Base-by-base conservation (phyloP, 2,329 filamentous ascomycete genomes). In the Scleromitrula shiraiana region DNA sequence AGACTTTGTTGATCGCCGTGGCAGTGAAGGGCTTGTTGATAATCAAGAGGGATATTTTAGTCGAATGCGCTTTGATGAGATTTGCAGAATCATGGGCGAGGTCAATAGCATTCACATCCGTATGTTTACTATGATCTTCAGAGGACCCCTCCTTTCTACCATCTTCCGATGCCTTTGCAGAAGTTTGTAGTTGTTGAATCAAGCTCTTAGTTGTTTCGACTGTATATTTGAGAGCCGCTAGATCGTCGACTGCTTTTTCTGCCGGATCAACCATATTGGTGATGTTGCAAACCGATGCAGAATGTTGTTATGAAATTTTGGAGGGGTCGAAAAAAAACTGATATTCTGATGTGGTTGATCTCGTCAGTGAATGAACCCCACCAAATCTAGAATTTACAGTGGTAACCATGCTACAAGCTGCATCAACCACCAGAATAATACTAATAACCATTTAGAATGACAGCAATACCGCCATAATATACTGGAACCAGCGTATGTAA, bases 21-120 rank as follows among this genome's bases (percentile, higher is more conserved):
- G 87, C 82, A 0, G 89, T 93, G 57, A 95, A 94, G 0, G 91
- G 90, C 15, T 87, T 77, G 60, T 87, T 95, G 60, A 94, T 85
- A 1, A 93, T 78, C 10, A 97, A 76, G 1, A 96, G 81, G 0
- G 87, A 91, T 22, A 96, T 74, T 54, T 95, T 95, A 5, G 89
- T 95, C 2, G 83, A 78, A 62, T 96, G 88, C 0, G 89, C 87
- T 63, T 80, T 82, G 50, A 95, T 78, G 5, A 94, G 73, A 22
- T 75, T 77, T 0, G 87, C 78, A 0, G 85, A 77, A 59, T 90
- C 83, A 58, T 78, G 76, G 27, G 90, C 79, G 50, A 91, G 74
- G 12, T 79, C 69, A 20, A 95, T 75, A 8, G 80, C 73, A 54
- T 84, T 67, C 62, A 78, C 37, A 20, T 55, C 47, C 22, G 36